Conservation (phyloP, 305 asterid species). For the Fraxinus sp. region DNA sequence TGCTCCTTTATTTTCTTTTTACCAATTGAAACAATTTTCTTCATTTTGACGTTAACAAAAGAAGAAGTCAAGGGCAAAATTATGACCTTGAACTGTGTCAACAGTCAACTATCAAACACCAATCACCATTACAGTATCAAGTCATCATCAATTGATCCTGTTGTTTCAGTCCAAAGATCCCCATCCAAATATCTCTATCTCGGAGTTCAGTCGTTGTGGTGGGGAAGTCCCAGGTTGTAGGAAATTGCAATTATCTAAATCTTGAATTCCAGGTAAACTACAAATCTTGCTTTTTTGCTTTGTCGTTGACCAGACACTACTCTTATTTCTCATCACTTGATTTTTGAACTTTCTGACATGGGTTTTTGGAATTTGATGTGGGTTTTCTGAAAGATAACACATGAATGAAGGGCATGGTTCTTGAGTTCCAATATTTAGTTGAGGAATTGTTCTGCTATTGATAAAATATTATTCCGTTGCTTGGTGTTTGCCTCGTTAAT, state of each 20-base stretch:
- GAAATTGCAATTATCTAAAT: not conserved
- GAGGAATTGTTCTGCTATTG: slow-evolving; percentile 25
- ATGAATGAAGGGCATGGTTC: not conserved
- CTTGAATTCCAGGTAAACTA: not conserved
- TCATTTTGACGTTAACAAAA: not conserved
- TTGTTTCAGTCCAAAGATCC: not conserved
- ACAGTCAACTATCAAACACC: not conserved
- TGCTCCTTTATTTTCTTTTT: too few species aligned
- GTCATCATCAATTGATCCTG: not conserved
- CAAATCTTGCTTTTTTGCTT: not conserved
- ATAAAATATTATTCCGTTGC: slow-evolving; percentile 2
- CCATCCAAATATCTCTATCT: not conserved
- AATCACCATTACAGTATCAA: not conserved
- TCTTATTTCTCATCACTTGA: not conserved
- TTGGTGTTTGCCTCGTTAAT: slow-evolving; percentile 18
- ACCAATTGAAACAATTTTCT: not conserved
- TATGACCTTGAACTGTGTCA: not conserved
- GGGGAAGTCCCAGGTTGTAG: not conserved
- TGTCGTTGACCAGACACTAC: not conserved
- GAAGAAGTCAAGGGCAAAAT: not conserved
- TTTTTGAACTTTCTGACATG: not conserved
- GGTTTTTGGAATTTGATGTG: not conserved
- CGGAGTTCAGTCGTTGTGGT: not conserved
- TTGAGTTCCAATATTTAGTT: slow-evolving; percentile 19
- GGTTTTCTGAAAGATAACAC: not conserved